Evolutionary conservation across 2,329 filamentous ascomycete genomes (phyloP).

Genomic region (Spiromastix sp.): DNA sequence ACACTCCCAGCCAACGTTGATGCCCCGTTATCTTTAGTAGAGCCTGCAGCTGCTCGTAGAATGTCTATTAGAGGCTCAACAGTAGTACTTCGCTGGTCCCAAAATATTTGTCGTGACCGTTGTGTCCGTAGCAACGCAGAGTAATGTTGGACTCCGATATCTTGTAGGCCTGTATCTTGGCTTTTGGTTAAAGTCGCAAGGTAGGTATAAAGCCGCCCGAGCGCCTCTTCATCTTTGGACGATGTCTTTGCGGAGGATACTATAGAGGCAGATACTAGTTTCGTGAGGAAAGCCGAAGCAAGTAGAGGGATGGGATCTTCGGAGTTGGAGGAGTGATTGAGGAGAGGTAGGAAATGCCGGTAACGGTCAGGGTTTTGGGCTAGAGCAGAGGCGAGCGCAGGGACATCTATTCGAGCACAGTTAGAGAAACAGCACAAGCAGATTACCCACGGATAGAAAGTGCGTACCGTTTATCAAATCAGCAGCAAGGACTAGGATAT

Average conservation of each 20-base stretch:
- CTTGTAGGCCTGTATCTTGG: conserved; percentile 80
- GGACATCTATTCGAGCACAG: conserved; percentile 54
- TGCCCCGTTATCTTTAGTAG: conserved; percentile 58
- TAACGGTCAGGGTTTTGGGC: conserved; percentile 59
- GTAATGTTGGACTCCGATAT: conserved; percentile 89
- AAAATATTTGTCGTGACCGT: conserved; percentile 71
- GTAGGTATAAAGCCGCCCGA: conserved; percentile 77
- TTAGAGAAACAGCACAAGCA: not conserved
- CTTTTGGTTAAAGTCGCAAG: conserved; percentile 74
- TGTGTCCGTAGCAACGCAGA: conserved; percentile 70
- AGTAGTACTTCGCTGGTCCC: conserved; percentile 81
- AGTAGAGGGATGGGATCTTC: conserved; percentile 84
- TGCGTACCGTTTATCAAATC: conserved; percentile 74
- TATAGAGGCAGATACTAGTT: conserved; percentile 58
- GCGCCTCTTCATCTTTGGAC: conserved; percentile 58
- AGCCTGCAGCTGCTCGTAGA: conserved; percentile 62
- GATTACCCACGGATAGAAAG: not conserved
- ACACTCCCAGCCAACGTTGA: conserved; percentile 48
- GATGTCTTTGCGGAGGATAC: conserved; percentile 49
- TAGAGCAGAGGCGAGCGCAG: conserved; percentile 65
- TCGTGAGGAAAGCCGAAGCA: conserved; percentile 75
- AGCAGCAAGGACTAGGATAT: conserved; percentile 78
- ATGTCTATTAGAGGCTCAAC: conserved; percentile 73
- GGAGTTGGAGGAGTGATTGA: conserved; percentile 72
- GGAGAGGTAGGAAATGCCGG: conserved; percentile 71